Percentiles rank a stretch among this genome's conserved stretches.
Evolutionary conservation across 163 green algal species (phyloP).

Genomic region (Scenedesmus sp.): DNA sequence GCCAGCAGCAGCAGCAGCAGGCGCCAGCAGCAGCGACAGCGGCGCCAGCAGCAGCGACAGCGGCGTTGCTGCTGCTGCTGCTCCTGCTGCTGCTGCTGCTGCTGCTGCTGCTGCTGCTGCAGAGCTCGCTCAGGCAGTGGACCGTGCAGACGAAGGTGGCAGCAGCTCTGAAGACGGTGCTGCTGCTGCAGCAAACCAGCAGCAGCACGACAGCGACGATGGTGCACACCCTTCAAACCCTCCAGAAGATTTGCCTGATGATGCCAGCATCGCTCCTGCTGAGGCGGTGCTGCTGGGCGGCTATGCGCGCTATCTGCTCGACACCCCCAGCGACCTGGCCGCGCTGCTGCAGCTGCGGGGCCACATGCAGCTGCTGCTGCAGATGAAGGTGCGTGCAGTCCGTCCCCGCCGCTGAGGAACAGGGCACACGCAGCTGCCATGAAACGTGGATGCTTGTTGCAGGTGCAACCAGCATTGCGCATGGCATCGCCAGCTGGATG

Average conservation of each 20-base stretch:
- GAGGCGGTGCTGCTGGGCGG: conserved; percentile 1
- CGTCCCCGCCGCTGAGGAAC: background rate
- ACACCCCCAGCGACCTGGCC: background rate
- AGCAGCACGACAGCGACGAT: background rate
- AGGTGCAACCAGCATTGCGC: background rate
- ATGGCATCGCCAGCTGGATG: too few relatives aligned
- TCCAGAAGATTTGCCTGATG: background rate
- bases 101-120: background rate
- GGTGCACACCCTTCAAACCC: background rate
- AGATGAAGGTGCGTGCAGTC: conserved; percentile 7
- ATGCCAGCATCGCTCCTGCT: background rate
- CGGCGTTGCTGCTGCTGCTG: background rate
- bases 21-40: background rate
- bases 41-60: background rate
- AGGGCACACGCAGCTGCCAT: background rate
- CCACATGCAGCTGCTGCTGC: conserved; percentile 54
- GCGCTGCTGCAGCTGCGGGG: conserved; percentile 29
- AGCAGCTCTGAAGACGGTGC: background rate
- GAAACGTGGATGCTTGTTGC: background rate
- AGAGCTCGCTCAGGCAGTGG: background rate
- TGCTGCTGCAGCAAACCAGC: background rate
- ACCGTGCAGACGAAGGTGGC: background rate
- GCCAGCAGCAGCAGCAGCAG: background rate
- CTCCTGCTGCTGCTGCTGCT: background rate
- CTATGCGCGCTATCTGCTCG: background rate